These are phyloP conservation scores for Ochromonadaceae sp. DNA, from an alignment of 352 stramenopile genomes.

Conservation along the genomic window DNA sequence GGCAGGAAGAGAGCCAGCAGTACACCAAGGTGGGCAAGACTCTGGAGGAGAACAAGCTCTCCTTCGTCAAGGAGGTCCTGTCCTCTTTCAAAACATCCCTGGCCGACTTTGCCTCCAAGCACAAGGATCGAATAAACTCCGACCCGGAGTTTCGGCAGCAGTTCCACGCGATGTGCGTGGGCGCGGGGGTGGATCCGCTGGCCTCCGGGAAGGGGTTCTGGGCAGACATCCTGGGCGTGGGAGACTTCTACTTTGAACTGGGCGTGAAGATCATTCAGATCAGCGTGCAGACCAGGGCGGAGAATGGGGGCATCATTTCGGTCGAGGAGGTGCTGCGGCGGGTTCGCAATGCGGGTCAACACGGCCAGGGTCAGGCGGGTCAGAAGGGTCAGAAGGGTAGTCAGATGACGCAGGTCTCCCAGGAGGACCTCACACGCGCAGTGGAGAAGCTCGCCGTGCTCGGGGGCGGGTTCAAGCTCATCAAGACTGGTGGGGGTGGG, in stretches of 20 bases:
- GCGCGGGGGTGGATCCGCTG: slow-evolving; percentile 83
- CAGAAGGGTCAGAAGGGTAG: too few relatives aligned
- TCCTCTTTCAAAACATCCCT: slow-evolving; percentile 72
- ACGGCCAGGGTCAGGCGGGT: slow-evolving; percentile 33
- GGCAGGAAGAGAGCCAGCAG: slow-evolving; percentile 62
- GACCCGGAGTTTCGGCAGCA: slow-evolving; percentile 78
- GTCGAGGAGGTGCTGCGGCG: slow-evolving; percentile 42
- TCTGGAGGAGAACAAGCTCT: slow-evolving; percentile 53
- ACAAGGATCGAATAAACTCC: slow-evolving; percentile 84
- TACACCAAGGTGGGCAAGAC: slow-evolving; percentile 61
- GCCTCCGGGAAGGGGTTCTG: slow-evolving; percentile 94
- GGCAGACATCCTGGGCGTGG: slow-evolving; percentile 86
- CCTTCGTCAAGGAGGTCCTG: slow-evolving; percentile 58
- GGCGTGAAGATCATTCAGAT: slow-evolving; percentile 95
- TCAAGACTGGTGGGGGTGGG: slow-evolving; percentile 38
- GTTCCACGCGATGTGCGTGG: slow-evolving; percentile 87
- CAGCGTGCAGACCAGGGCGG: slow-evolving; percentile 72
- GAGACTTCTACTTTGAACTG: slow-evolving; percentile 99
- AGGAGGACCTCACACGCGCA: slow-evolving; percentile 79
- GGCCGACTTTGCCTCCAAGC: slow-evolving; percentile 74
- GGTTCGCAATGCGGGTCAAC: too few relatives aligned
- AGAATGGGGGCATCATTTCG: slow-evolving; percentile 66
- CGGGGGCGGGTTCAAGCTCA: slow-evolving; percentile 77
- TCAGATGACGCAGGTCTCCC: slow-evolving; percentile 34
- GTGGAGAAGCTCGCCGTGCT: slow-evolving; percentile 84